These are phyloP conservation scores for Hymenotorrendiella dingleyae DNA, from an alignment of 2,329 filamentous ascomycete species.

Conservation along the genomic window DNA sequence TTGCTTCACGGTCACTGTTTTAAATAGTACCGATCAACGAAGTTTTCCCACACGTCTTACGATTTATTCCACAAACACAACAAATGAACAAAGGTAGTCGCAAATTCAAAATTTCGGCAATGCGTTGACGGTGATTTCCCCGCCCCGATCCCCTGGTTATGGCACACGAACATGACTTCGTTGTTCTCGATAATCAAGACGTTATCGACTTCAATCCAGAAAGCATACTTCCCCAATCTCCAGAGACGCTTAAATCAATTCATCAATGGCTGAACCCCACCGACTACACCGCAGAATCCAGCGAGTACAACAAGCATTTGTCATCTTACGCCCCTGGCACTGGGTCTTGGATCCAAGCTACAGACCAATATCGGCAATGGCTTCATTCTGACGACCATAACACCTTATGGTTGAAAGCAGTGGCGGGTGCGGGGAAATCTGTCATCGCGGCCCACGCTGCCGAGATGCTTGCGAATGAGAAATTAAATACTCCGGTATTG, in stretches of 20 bases:
- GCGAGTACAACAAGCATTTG: slow-evolving; percentile 19
- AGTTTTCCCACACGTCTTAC: no score
- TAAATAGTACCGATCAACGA: no score
- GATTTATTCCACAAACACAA: no score
- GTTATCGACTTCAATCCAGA: slow-evolving; percentile 8
- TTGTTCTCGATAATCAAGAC: slow-evolving; percentile 6
- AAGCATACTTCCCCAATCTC: slow-evolving; percentile 4
- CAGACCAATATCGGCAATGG: slow-evolving; percentile 16
- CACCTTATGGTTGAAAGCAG: slow-evolving; percentile 39
- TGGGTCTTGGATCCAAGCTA: slow-evolving; percentile 19
- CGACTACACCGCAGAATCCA: slow-evolving; percentile 13
- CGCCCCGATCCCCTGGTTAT: neutral
- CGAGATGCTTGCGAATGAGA: slow-evolving; percentile 6
- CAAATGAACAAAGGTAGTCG: no score
- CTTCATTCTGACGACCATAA: slow-evolving; percentile 27
- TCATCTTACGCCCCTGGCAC: slow-evolving; percentile 15
- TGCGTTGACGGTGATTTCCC: no score
- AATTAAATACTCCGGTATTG: slow-evolving; percentile 22
- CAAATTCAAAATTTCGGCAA: no score
- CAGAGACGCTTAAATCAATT: neutral
- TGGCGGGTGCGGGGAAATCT: slow-evolving; percentile 40
- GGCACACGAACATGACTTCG: slow-evolving; percentile 4
- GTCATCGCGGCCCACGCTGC: slow-evolving; percentile 27
- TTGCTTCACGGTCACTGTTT: no score
- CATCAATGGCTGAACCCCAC: slow-evolving; percentile 15